phyloP scores from a whole-genome alignment of 73 alveolate genomes.

The Paramecium caudatum region DNA sequence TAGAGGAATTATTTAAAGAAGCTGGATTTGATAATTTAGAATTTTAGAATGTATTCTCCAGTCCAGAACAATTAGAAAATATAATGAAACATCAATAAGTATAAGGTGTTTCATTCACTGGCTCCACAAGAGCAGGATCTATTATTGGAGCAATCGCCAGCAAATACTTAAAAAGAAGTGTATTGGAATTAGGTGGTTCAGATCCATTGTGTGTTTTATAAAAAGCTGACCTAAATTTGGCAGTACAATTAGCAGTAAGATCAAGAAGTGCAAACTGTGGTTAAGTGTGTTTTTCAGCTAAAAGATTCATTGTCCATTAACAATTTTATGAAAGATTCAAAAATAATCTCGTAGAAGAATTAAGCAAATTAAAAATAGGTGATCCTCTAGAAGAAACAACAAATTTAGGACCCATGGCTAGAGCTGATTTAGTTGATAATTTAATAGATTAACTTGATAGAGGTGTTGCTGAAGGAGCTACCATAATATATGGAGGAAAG shows the following conservation, averaged over 20 bases:
- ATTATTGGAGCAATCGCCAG: slow-evolving; percentile 86
- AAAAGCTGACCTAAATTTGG: slow-evolving; percentile 84
- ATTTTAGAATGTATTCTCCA: slow-evolving; percentile 78
- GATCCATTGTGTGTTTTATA: slow-evolving; percentile 89
- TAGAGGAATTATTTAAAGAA: slow-evolving; percentile 79
- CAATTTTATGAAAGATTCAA: slow-evolving; percentile 81
- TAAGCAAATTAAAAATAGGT: slow-evolving; percentile 78
- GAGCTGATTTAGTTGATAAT: slow-evolving; percentile 76
- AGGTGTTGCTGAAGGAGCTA: slow-evolving; percentile 38
- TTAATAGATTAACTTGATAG: slow-evolving; percentile 72
- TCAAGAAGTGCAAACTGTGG: slow-evolving; percentile 86
- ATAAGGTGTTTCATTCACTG: slow-evolving; percentile 88
- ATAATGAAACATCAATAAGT: slow-evolving; percentile 81
- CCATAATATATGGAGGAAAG: slow-evolving; percentile 57
- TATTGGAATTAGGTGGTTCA: slow-evolving; percentile 92
- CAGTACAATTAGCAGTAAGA: slow-evolving; percentile 76
- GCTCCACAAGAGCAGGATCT: slow-evolving; percentile 87
- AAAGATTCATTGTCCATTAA: slow-evolving; percentile 85
- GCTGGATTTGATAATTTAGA: slow-evolving; percentile 82
- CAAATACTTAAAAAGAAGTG: slow-evolving; percentile 81
- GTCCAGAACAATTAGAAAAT: slow-evolving; percentile 76
- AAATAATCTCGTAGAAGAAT: slow-evolving; percentile 65
- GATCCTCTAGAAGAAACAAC: slow-evolving; percentile 83
- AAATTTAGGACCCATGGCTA: slow-evolving; percentile 88
- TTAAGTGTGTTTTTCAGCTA: slow-evolving; percentile 89